Conservation (phyloP, 2,329 filamentous ascomycete genomes). For the Stachybotrys chartarum region DNA sequence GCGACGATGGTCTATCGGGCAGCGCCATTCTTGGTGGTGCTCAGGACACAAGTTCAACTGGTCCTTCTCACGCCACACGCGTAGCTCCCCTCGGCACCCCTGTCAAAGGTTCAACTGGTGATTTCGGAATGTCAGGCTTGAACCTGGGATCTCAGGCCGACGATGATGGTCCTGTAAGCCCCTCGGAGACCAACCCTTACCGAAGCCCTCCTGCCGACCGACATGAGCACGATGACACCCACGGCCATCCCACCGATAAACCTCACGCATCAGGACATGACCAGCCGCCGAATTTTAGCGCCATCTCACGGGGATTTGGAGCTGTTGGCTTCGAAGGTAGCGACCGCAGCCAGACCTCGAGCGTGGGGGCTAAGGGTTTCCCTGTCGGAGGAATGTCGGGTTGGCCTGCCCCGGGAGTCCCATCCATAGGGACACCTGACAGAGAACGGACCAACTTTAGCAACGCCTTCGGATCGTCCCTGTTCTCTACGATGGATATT, state of each 20-base stretch:
- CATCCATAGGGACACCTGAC: slow-evolving; percentile 61
- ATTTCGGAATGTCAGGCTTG: slow-evolving; percentile 57
- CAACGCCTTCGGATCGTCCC: slow-evolving; percentile 66
- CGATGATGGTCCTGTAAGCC: slow-evolving; percentile 69
- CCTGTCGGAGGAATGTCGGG: slow-evolving; percentile 56
- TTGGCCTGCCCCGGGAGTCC: slow-evolving; percentile 48
- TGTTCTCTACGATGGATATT: slow-evolving; percentile 73
- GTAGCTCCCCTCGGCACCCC: slow-evolving; percentile 44
- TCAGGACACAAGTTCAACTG: slow-evolving; percentile 54
- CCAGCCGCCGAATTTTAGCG: slow-evolving; percentile 43
- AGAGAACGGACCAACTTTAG: slow-evolving; percentile 51
- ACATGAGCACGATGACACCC: slow-evolving; percentile 56
- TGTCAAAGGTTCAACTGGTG: slow-evolving; percentile 44
- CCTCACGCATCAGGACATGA: slow-evolving; percentile 35
- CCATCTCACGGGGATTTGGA: slow-evolving; percentile 43
- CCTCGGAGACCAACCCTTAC: slow-evolving; percentile 93
- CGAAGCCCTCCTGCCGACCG: slow-evolving; percentile 79
- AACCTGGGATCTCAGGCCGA: slow-evolving; percentile 51
- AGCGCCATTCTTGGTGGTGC: slow-evolving; percentile 70
- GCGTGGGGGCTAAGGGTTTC: slow-evolving; percentile 72
- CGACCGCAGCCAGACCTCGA: slow-evolving; percentile 90
- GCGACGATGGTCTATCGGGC: slow-evolving; percentile 58
- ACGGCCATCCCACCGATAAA: slow-evolving; percentile 35
- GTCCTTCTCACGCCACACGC: slow-evolving; percentile 20
- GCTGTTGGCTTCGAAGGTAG: slow-evolving; percentile 58